Percentiles rank a stretch among this genome's conserved stretches.
These are phyloP conservation scores for Penicillium sp. DNA, from an alignment of 2,329 filamentous ascomycete genomes.

Conservation along the genomic window DNA sequence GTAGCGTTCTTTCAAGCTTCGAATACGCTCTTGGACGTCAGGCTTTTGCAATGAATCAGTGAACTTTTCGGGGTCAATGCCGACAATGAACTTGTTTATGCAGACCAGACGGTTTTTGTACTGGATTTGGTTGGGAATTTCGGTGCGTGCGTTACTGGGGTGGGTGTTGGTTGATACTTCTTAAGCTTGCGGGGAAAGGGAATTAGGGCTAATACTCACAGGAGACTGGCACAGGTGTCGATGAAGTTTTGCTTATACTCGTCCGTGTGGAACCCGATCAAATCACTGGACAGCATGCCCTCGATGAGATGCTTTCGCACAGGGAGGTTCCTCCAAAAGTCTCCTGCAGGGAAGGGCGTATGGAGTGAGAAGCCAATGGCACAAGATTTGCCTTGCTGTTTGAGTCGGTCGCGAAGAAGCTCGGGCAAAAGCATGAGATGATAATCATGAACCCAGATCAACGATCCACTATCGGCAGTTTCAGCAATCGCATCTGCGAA, in stretches of 20 bases:
- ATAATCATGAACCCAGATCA: conserved; percentile 97
- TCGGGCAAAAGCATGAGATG: conserved; percentile 92
- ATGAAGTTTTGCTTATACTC: conserved; percentile 91
- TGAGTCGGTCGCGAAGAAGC: conserved; percentile 77
- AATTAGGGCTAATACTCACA: conserved; percentile 51
- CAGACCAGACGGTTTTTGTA: conserved; percentile 79
- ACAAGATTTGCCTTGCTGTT: conserved; percentile 70
- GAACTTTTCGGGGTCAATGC: conserved; percentile 94
- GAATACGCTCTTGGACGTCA: conserved; percentile 77
- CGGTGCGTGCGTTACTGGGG: conserved; percentile 50
- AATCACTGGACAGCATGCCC: conserved; percentile 80
- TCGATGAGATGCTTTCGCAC: conserved; percentile 80
- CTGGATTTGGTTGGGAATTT: conserved; percentile 79
- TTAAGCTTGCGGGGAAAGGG: not conserved
- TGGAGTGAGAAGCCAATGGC: conserved; percentile 96
- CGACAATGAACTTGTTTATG: conserved; percentile 89
- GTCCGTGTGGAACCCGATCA: conserved; percentile 98
- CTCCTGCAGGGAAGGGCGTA: conserved; percentile 88
- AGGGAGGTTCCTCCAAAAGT: conserved; percentile 88
- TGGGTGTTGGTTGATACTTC: not conserved
- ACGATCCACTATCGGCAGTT: conserved; percentile 78
- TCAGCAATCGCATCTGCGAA: conserved; percentile 82
- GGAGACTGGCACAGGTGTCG: conserved; percentile 80
- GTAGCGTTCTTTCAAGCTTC: conserved; percentile 75
- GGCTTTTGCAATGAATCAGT: conserved; percentile 74